These are phyloP conservation scores for Groenewaldozyma salmanticensis DNA, from an alignment of 805 yeast species.

Conservation along the genomic window DNA sequence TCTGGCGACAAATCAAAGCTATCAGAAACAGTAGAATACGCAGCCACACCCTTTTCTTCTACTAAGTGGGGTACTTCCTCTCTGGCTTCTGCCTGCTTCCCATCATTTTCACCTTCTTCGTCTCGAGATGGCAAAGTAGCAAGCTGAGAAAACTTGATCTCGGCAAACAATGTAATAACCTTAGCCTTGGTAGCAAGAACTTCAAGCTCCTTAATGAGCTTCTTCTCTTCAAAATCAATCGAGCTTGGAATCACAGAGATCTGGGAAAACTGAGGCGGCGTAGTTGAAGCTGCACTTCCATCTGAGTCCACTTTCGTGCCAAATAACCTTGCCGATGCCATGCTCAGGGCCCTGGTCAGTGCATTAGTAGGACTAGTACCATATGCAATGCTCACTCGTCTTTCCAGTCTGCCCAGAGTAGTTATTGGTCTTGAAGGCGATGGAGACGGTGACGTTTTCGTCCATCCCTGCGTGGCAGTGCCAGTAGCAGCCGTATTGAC, in stretches of 20 bases:
- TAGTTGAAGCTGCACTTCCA: constrained; percentile 11
- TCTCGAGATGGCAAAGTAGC: constrained; percentile 46
- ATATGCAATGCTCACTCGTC: constrained; percentile 27
- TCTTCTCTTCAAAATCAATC: constrained; percentile 20
- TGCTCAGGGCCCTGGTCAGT: constrained; percentile 72
- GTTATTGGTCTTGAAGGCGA: not conserved
- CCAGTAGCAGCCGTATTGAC: not conserved
- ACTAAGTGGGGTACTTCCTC: too few relatives aligned
- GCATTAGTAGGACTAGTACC: constrained; percentile 68
- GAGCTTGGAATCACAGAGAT: constrained; percentile 11
- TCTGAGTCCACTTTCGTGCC: constrained; percentile 34
- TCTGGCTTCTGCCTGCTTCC: constrained; percentile 8
- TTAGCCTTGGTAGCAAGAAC: constrained; percentile 81
- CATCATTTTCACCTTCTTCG: constrained; percentile 4
- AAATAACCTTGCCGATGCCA: constrained; percentile 81
- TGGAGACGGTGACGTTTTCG: not conserved
- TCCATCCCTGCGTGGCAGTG: not conserved
- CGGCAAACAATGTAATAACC: constrained; percentile 81
- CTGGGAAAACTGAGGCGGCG: constrained; percentile 19
- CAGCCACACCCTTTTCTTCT: too few relatives aligned
- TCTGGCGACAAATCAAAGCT: constrained; percentile 12
- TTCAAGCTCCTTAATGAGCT: constrained; percentile 40
- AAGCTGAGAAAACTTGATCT: constrained; percentile 78
- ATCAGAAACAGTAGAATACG: not conserved
- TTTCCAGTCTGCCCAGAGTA: constrained; percentile 6